Conservation (phyloP, 306 rosid genomes). For the Castanea crenata region DNA sequence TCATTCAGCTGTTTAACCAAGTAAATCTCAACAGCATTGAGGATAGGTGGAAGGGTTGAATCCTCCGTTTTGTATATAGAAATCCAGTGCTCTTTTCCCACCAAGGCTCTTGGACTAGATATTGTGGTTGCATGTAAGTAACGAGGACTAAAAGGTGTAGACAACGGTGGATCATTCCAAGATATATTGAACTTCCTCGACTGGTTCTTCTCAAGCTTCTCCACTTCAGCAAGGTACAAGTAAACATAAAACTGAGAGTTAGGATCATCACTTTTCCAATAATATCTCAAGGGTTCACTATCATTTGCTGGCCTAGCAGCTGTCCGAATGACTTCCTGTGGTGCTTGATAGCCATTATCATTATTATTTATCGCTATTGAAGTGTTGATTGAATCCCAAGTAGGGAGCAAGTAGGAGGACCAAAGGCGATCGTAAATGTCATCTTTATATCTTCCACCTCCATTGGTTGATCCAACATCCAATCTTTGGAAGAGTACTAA, state of each 20-base stretch:
- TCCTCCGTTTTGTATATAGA: constrained; percentile 42
- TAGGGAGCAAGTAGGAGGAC: constrained; percentile 35
- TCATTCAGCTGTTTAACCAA: constrained; percentile 29
- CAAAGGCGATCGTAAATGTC: constrained; percentile 66
- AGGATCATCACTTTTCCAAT: constrained; percentile 46
- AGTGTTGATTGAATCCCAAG: constrained; percentile 49
- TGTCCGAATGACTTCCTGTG: constrained; percentile 52
- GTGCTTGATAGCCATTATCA: constrained; percentile 48
- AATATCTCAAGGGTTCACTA: constrained; percentile 40
- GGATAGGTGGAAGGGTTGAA: constrained; percentile 62
- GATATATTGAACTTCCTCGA: constrained; percentile 51
- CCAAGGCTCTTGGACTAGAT: constrained; percentile 39
- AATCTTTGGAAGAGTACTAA: constrained; percentile 48
- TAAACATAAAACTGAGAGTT: constrained; percentile 39
- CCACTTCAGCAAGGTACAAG: constrained; percentile 60
- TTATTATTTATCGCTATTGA: constrained; percentile 24
- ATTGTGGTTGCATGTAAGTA: constrained; percentile 32
- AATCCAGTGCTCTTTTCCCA: constrained; percentile 59
- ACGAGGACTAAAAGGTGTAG: constrained; percentile 35
- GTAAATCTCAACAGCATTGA: constrained; percentile 66
- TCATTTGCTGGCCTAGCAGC: constrained; percentile 44
- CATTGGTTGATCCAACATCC: constrained; percentile 45
- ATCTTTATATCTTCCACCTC: constrained; percentile 53
- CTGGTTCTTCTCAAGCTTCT: constrained; percentile 38
- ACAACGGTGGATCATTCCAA: constrained; percentile 60